phyloP scores from a whole-genome alignment of 2,329 filamentous ascomycete species.

The Phialophora expanda region DNA sequence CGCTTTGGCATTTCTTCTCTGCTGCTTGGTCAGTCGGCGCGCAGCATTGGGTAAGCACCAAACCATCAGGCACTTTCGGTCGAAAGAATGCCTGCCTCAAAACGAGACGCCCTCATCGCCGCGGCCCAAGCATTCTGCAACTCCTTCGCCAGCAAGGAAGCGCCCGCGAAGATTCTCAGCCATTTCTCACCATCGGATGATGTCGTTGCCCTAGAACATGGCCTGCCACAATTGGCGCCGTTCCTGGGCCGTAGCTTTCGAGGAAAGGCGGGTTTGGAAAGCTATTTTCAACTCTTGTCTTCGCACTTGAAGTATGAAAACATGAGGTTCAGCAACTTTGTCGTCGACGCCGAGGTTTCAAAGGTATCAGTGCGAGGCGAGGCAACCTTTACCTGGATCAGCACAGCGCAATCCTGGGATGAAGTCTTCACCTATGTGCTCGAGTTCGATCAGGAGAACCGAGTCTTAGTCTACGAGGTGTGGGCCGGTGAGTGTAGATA shows the following conservation, averaged over 20 bases:
- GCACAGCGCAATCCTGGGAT: slow-evolving; percentile 48
- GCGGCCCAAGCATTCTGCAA: slow-evolving; percentile 42
- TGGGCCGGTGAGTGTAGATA: slow-evolving; percentile 43
- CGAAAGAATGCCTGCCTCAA: slow-evolving; percentile 28
- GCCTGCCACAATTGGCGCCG: slow-evolving; percentile 48
- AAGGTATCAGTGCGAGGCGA: slow-evolving; percentile 45
- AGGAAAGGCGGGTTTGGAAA: slow-evolving; percentile 44
- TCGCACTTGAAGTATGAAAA: slow-evolving; percentile 44
- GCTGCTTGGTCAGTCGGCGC: slow-evolving; percentile 24
- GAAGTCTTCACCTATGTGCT: slow-evolving; percentile 51
- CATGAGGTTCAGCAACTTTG: slow-evolving; percentile 48
- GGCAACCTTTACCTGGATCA: slow-evolving; percentile 45
- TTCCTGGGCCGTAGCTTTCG: slow-evolving; percentile 51
- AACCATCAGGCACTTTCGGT: not conserved
- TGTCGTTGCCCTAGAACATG: slow-evolving; percentile 48
- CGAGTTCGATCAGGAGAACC: slow-evolving; percentile 44
- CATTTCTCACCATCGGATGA: slow-evolving; percentile 45
- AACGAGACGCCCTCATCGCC: slow-evolving; percentile 37
- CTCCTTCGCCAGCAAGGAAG: slow-evolving; percentile 42
- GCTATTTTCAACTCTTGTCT: slow-evolving; percentile 47
- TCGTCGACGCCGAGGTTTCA: slow-evolving; percentile 45
- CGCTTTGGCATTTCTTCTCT: slow-evolving; percentile 7
- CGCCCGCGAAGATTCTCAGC: slow-evolving; percentile 42
- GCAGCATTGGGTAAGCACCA: slow-evolving; percentile 22
- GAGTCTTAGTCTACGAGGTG: slow-evolving; percentile 49